Conservation (phyloP, 768 basidiomycete genomes). For the Agaricus sinodeliciosus region DNA sequence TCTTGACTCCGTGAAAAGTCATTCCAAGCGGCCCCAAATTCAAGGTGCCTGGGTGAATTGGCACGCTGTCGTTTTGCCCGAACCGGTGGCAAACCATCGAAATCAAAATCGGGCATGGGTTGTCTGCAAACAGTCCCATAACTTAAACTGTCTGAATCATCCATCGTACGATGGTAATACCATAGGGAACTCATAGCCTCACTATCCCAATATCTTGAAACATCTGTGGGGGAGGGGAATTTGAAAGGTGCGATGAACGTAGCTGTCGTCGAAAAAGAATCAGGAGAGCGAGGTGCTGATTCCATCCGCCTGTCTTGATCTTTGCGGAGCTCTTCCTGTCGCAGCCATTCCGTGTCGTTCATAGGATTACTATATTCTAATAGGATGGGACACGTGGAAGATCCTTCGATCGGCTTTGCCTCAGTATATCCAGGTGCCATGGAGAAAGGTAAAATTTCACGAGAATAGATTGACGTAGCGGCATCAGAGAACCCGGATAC, state of each 20-base stretch:
- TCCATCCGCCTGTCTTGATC: neutral
- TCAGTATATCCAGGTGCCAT: constrained; percentile 19
- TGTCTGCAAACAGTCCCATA: constrained; percentile 5
- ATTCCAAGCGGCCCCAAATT: neutral
- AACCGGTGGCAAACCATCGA: constrained; percentile 39
- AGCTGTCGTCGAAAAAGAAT: constrained; percentile 33
- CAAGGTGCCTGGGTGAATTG: neutral
- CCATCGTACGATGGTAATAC: constrained; percentile 5
- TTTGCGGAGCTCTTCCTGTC: constrained; percentile 6
- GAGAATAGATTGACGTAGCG: neutral
- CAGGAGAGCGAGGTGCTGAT: constrained; percentile 6
- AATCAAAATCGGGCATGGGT: constrained; percentile 25
- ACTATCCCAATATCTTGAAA: constrained; percentile 5
- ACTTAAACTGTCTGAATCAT: constrained; percentile 7
- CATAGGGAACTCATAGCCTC: constrained; percentile 6
- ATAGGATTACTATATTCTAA: constrained; percentile 5
- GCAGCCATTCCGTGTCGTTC: constrained; percentile 7
- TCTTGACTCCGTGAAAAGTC: neutral
- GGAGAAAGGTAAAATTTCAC: neutral
- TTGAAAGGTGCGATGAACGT: constrained; percentile 46
- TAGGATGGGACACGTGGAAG: constrained; percentile 14
- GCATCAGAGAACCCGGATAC: constrained; percentile 2
- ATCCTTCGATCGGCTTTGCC: constrained; percentile 19
- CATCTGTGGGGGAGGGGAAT: constrained; percentile 14
- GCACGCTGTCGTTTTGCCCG: constrained; percentile 1